Evolutionary conservation across 345 rosid genomes (phyloP).

Genomic region (Murraya koenigii): DNA sequence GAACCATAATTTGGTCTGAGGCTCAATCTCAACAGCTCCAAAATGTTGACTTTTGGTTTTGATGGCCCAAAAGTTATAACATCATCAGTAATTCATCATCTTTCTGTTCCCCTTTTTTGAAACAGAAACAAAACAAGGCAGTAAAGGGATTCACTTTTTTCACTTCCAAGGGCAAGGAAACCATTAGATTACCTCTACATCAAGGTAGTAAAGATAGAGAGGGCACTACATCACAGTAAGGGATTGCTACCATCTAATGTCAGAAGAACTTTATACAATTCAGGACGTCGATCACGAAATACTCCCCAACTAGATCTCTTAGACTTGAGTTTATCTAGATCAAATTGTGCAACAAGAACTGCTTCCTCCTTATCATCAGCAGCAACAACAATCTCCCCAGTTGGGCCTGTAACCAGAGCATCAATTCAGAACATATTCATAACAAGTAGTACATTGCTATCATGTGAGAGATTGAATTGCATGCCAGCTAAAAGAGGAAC

Average conservation of each 20-base stretch:
- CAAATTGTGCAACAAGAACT: constrained; percentile 73
- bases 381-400: constrained; percentile 69
- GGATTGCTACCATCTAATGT: constrained; percentile 73
- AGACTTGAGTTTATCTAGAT: constrained; percentile 65
- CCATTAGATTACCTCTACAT: constrained; percentile 16
- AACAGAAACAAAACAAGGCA: neutral
- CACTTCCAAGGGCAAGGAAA: neutral
- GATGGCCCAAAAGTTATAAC: neutral
- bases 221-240: constrained; percentile 16
- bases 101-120: neutral
- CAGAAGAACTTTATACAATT: constrained; percentile 81
- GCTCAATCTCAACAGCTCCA: neutral
- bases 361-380: constrained; percentile 79
- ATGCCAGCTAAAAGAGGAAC: neutral
- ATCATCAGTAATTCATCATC: neutral
- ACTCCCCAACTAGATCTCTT: constrained; percentile 90
- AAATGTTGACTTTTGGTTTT: neutral
- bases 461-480: neutral
- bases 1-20: constrained; percentile 1
- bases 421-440: neutral
- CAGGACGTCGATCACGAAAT: constrained; percentile 89
- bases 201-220: neutral
- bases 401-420: constrained; percentile 56
- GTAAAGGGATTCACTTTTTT: neutral
- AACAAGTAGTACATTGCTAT: neutral